Evolutionary conservation across 768 basidiomycete species (phyloP), one percentile per base, ranked within the genome.

Genomic region (Lactifluus piperatus): DNA sequence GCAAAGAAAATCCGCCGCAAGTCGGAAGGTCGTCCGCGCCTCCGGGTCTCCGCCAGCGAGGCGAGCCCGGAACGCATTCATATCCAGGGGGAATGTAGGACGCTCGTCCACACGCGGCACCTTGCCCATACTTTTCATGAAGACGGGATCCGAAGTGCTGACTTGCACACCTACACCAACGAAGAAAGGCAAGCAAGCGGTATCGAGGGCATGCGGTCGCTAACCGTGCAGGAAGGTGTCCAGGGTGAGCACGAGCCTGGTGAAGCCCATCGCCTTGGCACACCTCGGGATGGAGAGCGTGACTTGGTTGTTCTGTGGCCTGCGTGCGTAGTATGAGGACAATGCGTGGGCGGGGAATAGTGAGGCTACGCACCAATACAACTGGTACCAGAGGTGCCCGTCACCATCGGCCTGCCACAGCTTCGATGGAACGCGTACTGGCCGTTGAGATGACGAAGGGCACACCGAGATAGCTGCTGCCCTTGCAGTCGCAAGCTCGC

Each of bases 151-250:
- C 0, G 85, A 84, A 7, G 74, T 75, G 51, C 85, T 86, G 26
- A 87, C 77, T 66, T 88, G 84, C 41, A 75, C 71, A 7, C 88
- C 88, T 20, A 83, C 70, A 7, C 86, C 86, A 56, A 84, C 82
- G 0, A 65, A 64, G 67, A 89, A 86, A 6, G 88, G 88, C 14
- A 87, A 75, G 68, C 81, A 91, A 0, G 80, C 74, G 3, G 70
- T 76, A 49, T 81, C 76, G 54, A 91, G 73, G 66, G 91, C 88
- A 68, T 85, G 83, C 4, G 86, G 86, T 3, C 87, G 81, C 86
- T 85, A 91, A 24, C 86, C 88, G n/a, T n/a, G n/a, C n/a, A n/a
- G n/a, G n/a, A 83, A 83, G 1, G 87, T 86, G 70, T 92, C 89
- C 13, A 91, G 75, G 0, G 90, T 91, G 62, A 92, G 76, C n/a